A percentile compares a stretch with the other conserved stretches of the same genome.
These are phyloP conservation scores for Trypanosomatidae sp. DNA, from an alignment of 208 protist genomes.

Conservation along the genomic window DNA sequence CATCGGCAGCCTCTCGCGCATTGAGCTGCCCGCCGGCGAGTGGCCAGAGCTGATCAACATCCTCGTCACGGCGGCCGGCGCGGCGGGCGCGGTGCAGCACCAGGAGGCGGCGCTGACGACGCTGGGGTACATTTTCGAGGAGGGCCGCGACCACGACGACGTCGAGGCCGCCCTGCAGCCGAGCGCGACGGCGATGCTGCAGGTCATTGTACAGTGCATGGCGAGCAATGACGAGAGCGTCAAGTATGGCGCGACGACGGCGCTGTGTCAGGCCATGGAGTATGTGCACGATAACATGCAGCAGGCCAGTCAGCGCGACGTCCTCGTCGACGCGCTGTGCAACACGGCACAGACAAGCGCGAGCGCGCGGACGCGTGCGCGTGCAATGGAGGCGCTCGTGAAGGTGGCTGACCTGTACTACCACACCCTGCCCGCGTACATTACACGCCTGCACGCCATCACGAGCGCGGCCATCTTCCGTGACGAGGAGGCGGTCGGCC, in stretches of 20 bases:
- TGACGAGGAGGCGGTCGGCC: slow-evolving; percentile 82
- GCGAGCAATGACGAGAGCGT: slow-evolving; percentile 60
- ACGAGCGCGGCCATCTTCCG: slow-evolving; percentile 84
- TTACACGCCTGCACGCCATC: slow-evolving; percentile 74
- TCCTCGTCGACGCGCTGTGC: slow-evolving; percentile 88
- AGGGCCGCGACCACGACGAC: slow-evolving; percentile 63
- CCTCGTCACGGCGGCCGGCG: slow-evolving; percentile 58
- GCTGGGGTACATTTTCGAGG: slow-evolving; percentile 96
- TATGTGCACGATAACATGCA: slow-evolving; percentile 93
- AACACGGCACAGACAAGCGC: slow-evolving; percentile 18
- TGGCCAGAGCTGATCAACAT: slow-evolving; percentile 89
- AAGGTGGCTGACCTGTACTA: slow-evolving; percentile 95
- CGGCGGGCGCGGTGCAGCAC: slow-evolving; percentile 32
- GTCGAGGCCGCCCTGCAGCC: slow-evolving; percentile 49
- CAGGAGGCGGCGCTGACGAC: slow-evolving; percentile 90
- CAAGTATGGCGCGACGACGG: slow-evolving; percentile 81
- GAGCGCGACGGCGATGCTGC: slow-evolving; percentile 81
- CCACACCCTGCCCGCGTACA: slow-evolving; percentile 87
- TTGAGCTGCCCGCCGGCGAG: slow-evolving; percentile 90
- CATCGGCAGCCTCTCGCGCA: slow-evolving; percentile 89
- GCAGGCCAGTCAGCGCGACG: slow-evolving; percentile 78
- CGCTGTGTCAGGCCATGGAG: slow-evolving; percentile 93
- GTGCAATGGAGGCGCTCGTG: slow-evolving; percentile 90
- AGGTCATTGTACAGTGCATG: slow-evolving; percentile 87
- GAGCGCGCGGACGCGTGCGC: slow-evolving; percentile 46